Percentiles rank a stretch among this genome's conserved stretches.
Conservation (phyloP, 768 basidiomycete genomes). For the Boletus huronensis region DNA sequence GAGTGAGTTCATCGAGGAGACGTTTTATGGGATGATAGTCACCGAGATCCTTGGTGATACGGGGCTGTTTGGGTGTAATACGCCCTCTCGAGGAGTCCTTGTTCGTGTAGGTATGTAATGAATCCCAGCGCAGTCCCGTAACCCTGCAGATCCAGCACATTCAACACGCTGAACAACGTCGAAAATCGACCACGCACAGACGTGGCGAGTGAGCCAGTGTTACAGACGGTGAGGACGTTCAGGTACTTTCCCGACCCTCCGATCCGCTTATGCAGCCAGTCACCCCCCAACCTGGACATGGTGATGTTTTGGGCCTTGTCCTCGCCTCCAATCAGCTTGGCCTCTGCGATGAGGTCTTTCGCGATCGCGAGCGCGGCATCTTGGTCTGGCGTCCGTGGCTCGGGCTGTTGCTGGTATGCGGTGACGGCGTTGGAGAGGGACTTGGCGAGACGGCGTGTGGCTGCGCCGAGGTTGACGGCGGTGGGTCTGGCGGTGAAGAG, state of each 20-base stretch:
- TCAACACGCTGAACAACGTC: background rate
- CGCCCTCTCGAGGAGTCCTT: slow-evolving; percentile 70
- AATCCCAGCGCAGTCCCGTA: slow-evolving; percentile 94
- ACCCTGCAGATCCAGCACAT: slow-evolving; percentile 51
- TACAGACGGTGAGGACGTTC: slow-evolving; percentile 91
- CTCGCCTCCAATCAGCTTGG: slow-evolving; percentile 72
- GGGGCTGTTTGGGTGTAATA: slow-evolving; percentile 94
- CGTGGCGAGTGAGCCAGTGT: slow-evolving; percentile 94
- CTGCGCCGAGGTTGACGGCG: slow-evolving; percentile 91
- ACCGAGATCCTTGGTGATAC: slow-evolving; percentile 90
- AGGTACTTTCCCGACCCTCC: slow-evolving; percentile 44
- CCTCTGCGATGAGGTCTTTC: slow-evolving; percentile 64
- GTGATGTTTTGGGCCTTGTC: slow-evolving; percentile 82
- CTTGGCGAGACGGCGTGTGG: slow-evolving; percentile 65
- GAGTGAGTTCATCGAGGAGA: background rate
- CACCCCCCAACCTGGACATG: slow-evolving; percentile 83
- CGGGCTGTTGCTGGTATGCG: slow-evolving; percentile 16
- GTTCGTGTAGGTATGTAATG: slow-evolving; percentile 86
- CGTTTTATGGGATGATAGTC: slow-evolving; percentile 2
- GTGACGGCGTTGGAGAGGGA: slow-evolving; percentile 34
- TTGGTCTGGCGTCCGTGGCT: slow-evolving; percentile 20
- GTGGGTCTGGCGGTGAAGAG: slow-evolving; percentile 90
- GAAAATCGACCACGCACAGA: slow-evolving; percentile 49
- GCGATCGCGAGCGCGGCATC: slow-evolving; percentile 46
- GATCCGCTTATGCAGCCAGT: slow-evolving; percentile 64